Evolutionary conservation across 2,329 filamentous ascomycete genomes (phyloP), one percentile per base, ranked within the genome.

Genomic region (Clarireedia paspali): DNA sequence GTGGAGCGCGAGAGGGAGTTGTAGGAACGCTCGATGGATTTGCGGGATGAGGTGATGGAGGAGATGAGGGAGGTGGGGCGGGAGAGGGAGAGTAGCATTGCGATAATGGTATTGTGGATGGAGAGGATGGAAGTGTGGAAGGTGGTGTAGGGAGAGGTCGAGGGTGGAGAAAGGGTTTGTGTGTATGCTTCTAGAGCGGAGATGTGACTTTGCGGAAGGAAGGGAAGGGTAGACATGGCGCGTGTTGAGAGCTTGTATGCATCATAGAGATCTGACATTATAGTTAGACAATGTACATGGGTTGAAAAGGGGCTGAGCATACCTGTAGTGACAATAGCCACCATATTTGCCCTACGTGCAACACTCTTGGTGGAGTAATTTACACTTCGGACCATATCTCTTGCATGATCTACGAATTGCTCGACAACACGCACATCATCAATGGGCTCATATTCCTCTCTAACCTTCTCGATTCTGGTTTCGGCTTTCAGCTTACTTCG

Each of bases 351-450:
- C 56, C 90, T 82, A 56, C 92, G 84, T 40, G 94, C 85, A 51
- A 95, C 83, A 63, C 85, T 89, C 70, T 88, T 89, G 0, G 88
- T 92, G 54, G 89, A 87, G 65, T 87, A 85, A 66, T 91, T 91
- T 58, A 97, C 83, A 60, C 86, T 84, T 50, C 91, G 85, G 40
- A 99, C 85, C 71, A 91, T 91, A 55, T 97, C 92, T 64, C 90
- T 83, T 20, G 92, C 92, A 68, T 96, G 89, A 52, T 90, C 85
- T 53, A 96, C 85, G 70, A 99, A 96, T 64, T 94, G 85, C 67
- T 97, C 92, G 2, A 96, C 91, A 71, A 96, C 92, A 27, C 85
- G 82, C 48, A 92, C 82, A 61, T 94, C 88, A 59, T 87, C 82
- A 17, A 96, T 78, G 0, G 94, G 91, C 60, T 89, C 84, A 65